Evolutionary conservation across 2,329 filamentous ascomycete genomes (phyloP).

Genomic region (Cytospora leucostoma): DNA sequence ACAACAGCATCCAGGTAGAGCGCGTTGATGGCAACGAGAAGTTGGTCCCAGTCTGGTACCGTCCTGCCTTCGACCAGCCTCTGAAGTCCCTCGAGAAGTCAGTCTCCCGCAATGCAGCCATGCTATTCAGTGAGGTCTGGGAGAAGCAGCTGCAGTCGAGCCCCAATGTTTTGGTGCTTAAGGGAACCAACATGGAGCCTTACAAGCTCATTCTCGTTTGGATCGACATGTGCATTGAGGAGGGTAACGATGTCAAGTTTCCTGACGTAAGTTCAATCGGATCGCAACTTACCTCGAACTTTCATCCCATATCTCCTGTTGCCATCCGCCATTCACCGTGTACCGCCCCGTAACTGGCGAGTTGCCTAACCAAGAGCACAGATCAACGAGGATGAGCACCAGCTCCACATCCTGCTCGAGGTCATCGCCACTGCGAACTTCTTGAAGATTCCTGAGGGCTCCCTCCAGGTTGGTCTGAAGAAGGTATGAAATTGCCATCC

Average conservation of each 20-base stretch:
- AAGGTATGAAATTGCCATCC: conserved; percentile 3
- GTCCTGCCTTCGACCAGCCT: conserved; percentile 3
- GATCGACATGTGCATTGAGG: conserved; percentile 25
- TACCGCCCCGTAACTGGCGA: background rate
- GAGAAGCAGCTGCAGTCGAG: conserved; percentile 18
- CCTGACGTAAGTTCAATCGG: conserved; percentile 14
- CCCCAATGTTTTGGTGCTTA: conserved; percentile 10
- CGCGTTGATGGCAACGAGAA: conserved; percentile 19
- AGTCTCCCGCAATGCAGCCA: conserved; percentile 18
- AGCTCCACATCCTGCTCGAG: conserved; percentile 20
- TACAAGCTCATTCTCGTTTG: conserved; percentile 24
- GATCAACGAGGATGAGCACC: conserved; percentile 17
- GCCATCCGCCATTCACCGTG: background rate
- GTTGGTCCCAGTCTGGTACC: conserved; percentile 19
- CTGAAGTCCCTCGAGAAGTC: background rate
- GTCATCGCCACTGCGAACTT: conserved; percentile 20
- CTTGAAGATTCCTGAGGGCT: conserved; percentile 25
- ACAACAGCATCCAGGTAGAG: conserved; percentile 18
- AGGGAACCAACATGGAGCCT: conserved; percentile 6
- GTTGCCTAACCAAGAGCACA: background rate
- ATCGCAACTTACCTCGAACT: background rate
- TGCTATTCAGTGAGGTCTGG: conserved; percentile 21
- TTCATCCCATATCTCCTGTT: background rate
- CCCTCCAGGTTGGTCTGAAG: conserved; percentile 25
- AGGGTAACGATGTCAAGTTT: conserved; percentile 28